Base-by-base conservation (phyloP, 2,329 filamentous ascomycete species). In the Coniochaeta sp. region DNA sequence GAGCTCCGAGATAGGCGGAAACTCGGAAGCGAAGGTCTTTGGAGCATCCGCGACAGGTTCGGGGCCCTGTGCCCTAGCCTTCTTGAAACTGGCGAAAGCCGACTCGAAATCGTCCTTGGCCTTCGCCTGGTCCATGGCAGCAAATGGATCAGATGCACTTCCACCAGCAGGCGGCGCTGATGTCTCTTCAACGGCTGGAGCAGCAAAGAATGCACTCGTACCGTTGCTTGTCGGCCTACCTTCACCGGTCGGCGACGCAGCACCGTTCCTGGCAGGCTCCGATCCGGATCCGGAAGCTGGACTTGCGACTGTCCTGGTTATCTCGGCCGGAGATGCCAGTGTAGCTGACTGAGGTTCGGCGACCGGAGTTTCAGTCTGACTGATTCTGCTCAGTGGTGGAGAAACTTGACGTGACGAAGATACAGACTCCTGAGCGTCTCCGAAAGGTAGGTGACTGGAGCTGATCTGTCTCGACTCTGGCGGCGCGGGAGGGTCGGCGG, bases 1-100 rank as follows among this genome's bases (percentile, higher is more conserved):
- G 61, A 97, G 76, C 71, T 93, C 91, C n/a, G 89, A 87, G 62
- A 98, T 96, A 0, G 93, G 95, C 34, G 95, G 95, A 70, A 98
- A 98, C 71, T 98, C 95, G 59, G 74, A 78, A 2, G 81, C 71
- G 22, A 77, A 77, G 1, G 76, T 69, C 63, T 81, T 81, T 40
- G 73, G 70, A n/a, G 73, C 69, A 16, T 78, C 77, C 19, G 74
- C 67, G 28, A 67, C 65, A 47, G 70, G 64, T 36, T 73, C 67
- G 19, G 69, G 63, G 6, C 72, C 64, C 61, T 77, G 79, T 59
- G 64, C 68, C 62, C 80, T 81, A 56, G 79, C 75, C 56, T 76
- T 79, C 59, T 80, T 79, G 67, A 95, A 93, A 60, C 87, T 88
- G 50, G 89, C 89, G 77, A 96, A 96, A 1, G 91, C 91, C 62